Evolutionary conservation across 495 filamentous ascomycete species (phyloP).

Genomic region (Aspergillus taichungensis): DNA sequence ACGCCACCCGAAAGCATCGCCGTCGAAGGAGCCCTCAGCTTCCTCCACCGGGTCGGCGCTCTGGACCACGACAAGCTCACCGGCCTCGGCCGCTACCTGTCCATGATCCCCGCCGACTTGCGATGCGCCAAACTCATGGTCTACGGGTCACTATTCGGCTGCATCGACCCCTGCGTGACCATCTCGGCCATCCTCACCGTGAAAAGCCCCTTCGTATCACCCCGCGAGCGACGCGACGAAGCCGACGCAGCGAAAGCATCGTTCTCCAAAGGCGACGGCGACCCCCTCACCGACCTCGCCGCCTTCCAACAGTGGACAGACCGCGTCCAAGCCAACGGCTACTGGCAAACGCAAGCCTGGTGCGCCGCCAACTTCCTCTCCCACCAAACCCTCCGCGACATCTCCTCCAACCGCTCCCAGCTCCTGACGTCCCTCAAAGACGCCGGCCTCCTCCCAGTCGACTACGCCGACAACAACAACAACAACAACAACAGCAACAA

Average conservation of each 20-base stretch:
- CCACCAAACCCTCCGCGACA: constrained; percentile 73
- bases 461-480: constrained; percentile 26
- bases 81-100: constrained; percentile 79
- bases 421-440: constrained; percentile 81
- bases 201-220: constrained; percentile 74
- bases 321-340: constrained; percentile 45
- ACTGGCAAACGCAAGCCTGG: constrained; percentile 61
- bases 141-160: constrained; percentile 87
- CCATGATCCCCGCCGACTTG: constrained; percentile 90
- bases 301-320: constrained; percentile 77
- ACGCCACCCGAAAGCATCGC: constrained; percentile 79
- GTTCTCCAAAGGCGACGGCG: constrained; percentile 72
- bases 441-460: constrained; percentile 62
- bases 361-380: constrained; percentile 87
- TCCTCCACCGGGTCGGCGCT: constrained; percentile 80
- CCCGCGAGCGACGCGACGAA: constrained; percentile 71
- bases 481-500: constrained; percentile 5
- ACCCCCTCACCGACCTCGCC: constrained; percentile 74
- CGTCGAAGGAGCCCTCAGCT: constrained; percentile 70
- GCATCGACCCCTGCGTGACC: constrained; percentile 79
- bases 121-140: constrained; percentile 93
- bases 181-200: constrained; percentile 84
- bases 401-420: constrained; percentile 75
- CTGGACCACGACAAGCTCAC: constrained; percentile 78
- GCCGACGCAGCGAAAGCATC: constrained; percentile 64